Evolutionary conservation across 176 grass and related monocot species (phyloP).

Genomic region (Musa troglodytarum): DNA sequence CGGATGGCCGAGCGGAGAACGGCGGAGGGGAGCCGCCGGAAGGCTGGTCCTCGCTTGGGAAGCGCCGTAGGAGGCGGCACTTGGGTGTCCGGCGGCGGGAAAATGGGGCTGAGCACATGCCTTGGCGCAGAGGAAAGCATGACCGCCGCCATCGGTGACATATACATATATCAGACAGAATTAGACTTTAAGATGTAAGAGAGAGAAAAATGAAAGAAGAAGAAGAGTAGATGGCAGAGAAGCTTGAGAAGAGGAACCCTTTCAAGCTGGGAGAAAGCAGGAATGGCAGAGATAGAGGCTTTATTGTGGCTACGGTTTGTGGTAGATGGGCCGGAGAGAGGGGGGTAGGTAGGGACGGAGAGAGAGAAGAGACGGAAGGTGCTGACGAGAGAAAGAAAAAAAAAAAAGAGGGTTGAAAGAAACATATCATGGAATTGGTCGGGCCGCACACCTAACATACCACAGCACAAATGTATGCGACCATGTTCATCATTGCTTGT

Average conservation of each 20-base stretch:
- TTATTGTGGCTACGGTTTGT: too few species aligned
- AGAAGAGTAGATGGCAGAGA: not conserved
- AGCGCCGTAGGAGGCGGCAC: too few species aligned
- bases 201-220: not conserved
- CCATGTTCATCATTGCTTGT: too few species aligned
- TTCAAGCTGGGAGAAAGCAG: too few species aligned
- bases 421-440: not conserved
- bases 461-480: too few species aligned
- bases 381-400: not conserved
- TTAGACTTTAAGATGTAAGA: not conserved
- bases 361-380: not conserved
- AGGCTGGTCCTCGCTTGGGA: not conserved
- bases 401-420: not conserved
- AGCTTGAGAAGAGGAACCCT: too few species aligned
- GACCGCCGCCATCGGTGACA: not conserved
- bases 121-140: not conserved
- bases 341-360: not conserved
- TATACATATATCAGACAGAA: not conserved
- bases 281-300: too few species aligned
- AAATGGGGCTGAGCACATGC: not conserved
- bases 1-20: conserved; percentile 1
- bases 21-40: not conserved
- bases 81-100: not conserved
- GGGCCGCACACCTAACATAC: not conserved
- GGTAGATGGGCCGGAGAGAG: too few species aligned